phyloP scores from a whole-genome alignment of 2,329 filamentous ascomycete genomes.

The Penicillium digitatum region DNA sequence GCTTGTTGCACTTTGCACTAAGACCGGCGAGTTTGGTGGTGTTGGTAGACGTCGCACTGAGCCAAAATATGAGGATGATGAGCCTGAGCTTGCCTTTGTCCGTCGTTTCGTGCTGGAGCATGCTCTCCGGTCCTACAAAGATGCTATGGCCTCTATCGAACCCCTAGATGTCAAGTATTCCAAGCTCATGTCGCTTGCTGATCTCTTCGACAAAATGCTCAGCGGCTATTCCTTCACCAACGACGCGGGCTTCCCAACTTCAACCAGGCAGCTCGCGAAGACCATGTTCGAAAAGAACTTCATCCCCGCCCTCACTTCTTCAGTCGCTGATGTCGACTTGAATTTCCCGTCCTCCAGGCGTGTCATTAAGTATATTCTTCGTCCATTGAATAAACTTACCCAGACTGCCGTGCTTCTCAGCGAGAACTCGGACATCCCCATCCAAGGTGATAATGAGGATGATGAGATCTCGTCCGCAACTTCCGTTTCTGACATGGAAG shows the following conservation, averaged over 20 bases:
- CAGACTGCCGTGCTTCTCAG: slow-evolving; percentile 83
- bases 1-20: slow-evolving; percentile 79
- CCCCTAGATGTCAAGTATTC: slow-evolving; percentile 81
- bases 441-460: slow-evolving; percentile 67
- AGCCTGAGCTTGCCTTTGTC: slow-evolving; percentile 69
- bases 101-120: slow-evolving; percentile 94
- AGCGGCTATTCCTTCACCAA: slow-evolving; percentile 67
- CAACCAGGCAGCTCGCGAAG: slow-evolving; percentile 79
- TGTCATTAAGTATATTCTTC: slow-evolving; percentile 92
- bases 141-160: slow-evolving; percentile 74
- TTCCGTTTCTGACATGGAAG: slow-evolving; percentile 81
- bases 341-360: slow-evolving; percentile 91
- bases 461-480: slow-evolving; percentile 85
- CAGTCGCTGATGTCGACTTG: slow-evolving; percentile 91
- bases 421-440: slow-evolving; percentile 69
- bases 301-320: slow-evolving; percentile 79
- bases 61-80: slow-evolving; percentile 38
- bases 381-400: slow-evolving; percentile 81
- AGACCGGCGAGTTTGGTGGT: slow-evolving; percentile 72
- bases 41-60: slow-evolving; percentile 54
- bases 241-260: slow-evolving; percentile 48
- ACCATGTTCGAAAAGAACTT: slow-evolving; percentile 99
- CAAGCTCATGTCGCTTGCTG: slow-evolving; percentile 78
- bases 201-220: slow-evolving; percentile 90
- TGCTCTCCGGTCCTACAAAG: slow-evolving; percentile 84